Evolutionary conservation across 2,329 filamentous ascomycete species (phyloP).

Genomic region (Trichoderma koningiopsis): DNA sequence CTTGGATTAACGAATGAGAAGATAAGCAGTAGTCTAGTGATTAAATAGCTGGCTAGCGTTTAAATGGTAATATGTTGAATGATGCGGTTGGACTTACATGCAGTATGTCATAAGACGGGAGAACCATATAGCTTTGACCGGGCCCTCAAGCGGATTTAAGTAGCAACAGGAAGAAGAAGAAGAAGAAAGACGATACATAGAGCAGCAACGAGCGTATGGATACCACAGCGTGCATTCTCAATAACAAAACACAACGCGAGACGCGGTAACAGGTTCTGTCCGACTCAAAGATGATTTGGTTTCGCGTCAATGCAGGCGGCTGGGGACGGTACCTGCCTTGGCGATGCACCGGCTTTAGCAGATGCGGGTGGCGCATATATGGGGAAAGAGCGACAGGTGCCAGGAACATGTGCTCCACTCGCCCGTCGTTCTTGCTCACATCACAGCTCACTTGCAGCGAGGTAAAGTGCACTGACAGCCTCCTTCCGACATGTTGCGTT

Average conservation of each 20-base stretch:
- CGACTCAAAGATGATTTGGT: background rate
- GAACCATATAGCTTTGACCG: background rate
- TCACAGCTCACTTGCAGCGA: background rate
- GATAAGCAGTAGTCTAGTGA: background rate
- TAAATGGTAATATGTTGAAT: background rate
- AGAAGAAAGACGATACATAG: background rate
- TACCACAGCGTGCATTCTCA: background rate
- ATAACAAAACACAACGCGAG: background rate
- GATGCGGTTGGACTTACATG: background rate
- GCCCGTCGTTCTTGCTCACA: background rate
- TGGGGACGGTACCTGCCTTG: background rate
- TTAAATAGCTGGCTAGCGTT: background rate
- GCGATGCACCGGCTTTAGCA: background rate
- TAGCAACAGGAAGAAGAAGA: background rate
- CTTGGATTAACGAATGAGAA: background rate
- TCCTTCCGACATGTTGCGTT: slow-evolving; percentile 4
- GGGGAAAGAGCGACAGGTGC: background rate
- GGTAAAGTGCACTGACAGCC: background rate
- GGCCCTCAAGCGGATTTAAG: background rate
- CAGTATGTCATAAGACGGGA: background rate
- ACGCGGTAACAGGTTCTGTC: background rate
- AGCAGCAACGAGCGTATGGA: background rate
- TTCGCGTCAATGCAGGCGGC: background rate
- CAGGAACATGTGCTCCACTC: background rate
- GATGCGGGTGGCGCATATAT: background rate